Conservation (phyloP, 2,329 filamentous ascomycete species). For the Huntiella moniliformis region DNA sequence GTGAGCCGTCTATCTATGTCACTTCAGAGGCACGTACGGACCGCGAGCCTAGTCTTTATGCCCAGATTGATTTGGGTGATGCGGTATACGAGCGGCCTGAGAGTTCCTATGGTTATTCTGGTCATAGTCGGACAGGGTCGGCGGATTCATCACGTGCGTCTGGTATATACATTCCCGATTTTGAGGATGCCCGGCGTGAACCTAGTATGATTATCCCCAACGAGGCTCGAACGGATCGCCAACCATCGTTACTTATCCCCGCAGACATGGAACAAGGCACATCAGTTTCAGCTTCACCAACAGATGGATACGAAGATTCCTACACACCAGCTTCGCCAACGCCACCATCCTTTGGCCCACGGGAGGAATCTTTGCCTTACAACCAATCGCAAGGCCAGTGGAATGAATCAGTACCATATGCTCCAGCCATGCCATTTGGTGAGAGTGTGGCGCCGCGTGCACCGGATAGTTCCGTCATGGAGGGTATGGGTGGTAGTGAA, state of each 20-base stretch:
- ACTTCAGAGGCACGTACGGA: conserved; percentile 6
- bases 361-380: conserved; percentile 4
- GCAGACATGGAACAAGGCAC: conserved; percentile 10
- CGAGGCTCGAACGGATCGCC: conserved; percentile 9
- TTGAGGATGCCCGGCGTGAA: conserved; percentile 7
- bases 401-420: conserved; percentile 3
- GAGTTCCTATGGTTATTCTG: conserved; percentile 3
- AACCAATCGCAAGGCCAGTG: not conserved
- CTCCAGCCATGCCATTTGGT: conserved; percentile 8
- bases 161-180: conserved; percentile 9
- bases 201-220: conserved; percentile 10
- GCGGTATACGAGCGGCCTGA: conserved; percentile 6
- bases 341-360: conserved; percentile 8
- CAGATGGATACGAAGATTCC: conserved; percentile 9
- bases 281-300: not conserved
- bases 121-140: conserved; percentile 4
- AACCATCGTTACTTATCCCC: conserved; percentile 9
- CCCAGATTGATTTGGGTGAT: conserved; percentile 9
- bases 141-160: conserved; percentile 2
- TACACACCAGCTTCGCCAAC: conserved; percentile 7
- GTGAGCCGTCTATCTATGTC: conserved; percentile 11
- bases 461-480: conserved; percentile 7
- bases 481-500: conserved; percentile 6
- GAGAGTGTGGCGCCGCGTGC: conserved; percentile 6
- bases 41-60: conserved; percentile 9